Percentiles rank a stretch among this genome's conserved stretches.
Evolutionary conservation across 2,329 filamentous ascomycete species (phyloP).

Genomic region (Beauveria brongniartii): DNA sequence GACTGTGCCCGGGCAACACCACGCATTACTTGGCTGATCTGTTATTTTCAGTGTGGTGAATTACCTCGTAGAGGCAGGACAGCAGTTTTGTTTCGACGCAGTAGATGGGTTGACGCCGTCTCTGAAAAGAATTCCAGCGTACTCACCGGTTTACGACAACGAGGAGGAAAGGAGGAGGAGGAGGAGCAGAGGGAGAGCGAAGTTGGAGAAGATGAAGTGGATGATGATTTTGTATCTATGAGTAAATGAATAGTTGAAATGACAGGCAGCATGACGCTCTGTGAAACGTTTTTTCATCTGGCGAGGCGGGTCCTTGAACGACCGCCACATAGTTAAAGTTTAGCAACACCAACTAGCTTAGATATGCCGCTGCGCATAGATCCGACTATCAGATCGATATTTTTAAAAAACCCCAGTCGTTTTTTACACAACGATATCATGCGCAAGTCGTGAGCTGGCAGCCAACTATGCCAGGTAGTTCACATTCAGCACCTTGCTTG

Average conservation of each 20-base stretch:
- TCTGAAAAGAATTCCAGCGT: too few species aligned
- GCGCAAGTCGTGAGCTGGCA: not conserved
- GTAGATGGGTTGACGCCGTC: too few species aligned
- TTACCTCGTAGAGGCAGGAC: too few species aligned
- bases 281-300: not conserved
- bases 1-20: too few species aligned
- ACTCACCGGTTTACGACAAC: too few species aligned
- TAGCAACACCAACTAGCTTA: not conserved
- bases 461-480: not conserved
- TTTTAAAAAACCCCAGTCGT: accelerated
- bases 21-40: too few species aligned
- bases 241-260: too few species aligned
- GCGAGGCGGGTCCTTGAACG: too few species aligned
- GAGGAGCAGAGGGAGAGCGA: constrained; percentile 12
- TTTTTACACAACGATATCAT: not conserved
- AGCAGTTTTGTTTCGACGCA: too few species aligned
- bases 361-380: not conserved
- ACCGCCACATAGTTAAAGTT: not conserved
- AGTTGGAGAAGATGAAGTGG: not conserved
- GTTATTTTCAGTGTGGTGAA: too few species aligned
- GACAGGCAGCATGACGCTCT: constrained; percentile 15
- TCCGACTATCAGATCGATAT: not conserved
- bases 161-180: too few species aligned
- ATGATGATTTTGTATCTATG: too few species aligned
- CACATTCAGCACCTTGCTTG: not conserved